Evolutionary conservation across 352 stramenopile species (phyloP).

Genomic region (Plasmopara viticola): DNA sequence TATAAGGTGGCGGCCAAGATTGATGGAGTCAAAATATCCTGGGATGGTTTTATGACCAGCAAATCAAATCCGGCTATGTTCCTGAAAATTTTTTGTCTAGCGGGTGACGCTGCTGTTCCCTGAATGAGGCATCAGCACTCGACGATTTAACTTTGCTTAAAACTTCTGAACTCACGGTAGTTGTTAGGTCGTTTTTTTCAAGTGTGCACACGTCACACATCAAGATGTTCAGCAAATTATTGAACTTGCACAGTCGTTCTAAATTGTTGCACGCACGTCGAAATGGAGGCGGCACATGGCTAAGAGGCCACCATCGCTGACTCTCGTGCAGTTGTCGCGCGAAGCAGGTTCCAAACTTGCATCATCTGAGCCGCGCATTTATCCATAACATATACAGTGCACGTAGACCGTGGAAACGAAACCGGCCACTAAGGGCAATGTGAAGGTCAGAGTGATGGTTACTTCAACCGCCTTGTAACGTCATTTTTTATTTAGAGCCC

Average conservation of each 20-base stretch:
- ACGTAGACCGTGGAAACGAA: slow-evolving; percentile 16
- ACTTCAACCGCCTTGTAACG: slow-evolving; percentile 29
- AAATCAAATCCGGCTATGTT: slow-evolving; percentile 8
- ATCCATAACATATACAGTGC: not conserved
- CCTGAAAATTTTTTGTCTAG: not conserved
- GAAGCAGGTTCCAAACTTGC: slow-evolving; percentile 9
- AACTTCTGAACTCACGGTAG: slow-evolving; percentile 16
- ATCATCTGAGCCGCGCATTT: slow-evolving; percentile 6
- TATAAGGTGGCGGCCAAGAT: too few relatives aligned
- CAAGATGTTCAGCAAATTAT: slow-evolving; percentile 3
- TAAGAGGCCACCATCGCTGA: slow-evolving; percentile 7
- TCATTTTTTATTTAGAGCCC: slow-evolving; percentile 31
- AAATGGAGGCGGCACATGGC: slow-evolving; percentile 17
- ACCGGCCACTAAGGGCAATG: slow-evolving; percentile 16
- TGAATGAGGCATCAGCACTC: not conserved
- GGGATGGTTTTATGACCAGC: too few relatives aligned
- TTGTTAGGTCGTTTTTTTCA: slow-evolving; percentile 13
- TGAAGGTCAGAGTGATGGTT: slow-evolving; percentile 23
- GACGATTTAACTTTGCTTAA: slow-evolving; percentile 8
- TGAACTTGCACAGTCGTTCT: slow-evolving; percentile 6
- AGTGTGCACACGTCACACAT: slow-evolving; percentile 23
- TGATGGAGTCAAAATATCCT: too few relatives aligned
- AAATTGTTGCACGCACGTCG: slow-evolving; percentile 22
- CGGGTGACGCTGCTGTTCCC: slow-evolving; percentile 1
- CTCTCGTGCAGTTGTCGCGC: slow-evolving; percentile 17